Percentiles rank a stretch among this genome's conserved stretches.
These are phyloP conservation scores for Pelargonium nanum DNA, from an alignment of 345 rosid genomes.

Conservation along the genomic window DNA sequence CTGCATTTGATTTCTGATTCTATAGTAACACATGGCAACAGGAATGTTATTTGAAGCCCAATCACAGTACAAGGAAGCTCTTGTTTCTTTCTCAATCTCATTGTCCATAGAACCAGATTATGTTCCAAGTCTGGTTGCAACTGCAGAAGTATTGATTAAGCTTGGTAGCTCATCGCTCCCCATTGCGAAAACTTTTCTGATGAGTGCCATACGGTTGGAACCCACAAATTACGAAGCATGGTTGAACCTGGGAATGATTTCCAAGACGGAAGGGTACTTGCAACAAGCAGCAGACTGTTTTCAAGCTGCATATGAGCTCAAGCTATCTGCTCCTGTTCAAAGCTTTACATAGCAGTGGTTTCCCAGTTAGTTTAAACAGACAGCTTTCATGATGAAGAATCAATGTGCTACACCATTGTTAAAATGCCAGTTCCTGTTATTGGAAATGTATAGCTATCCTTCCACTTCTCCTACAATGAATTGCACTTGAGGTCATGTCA, in stretches of 20 bases:
- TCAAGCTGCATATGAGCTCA: constrained; percentile 85
- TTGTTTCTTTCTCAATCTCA: constrained; percentile 53
- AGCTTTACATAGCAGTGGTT: constrained; percentile 24
- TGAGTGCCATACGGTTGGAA: constrained; percentile 71
- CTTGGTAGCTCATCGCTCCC: constrained; percentile 45
- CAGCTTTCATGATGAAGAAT: neutral
- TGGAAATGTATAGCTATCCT: neutral
- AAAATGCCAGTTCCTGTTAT: too few relatives aligned
- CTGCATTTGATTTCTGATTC: neutral
- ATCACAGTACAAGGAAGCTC: constrained; percentile 62
- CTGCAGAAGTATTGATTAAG: constrained; percentile 60
- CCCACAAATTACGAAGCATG: constrained; percentile 73
- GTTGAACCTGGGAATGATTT: constrained; percentile 70
- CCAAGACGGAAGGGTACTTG: constrained; percentile 66
- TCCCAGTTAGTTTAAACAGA: constrained; percentile 6
- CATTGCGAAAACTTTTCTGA: constrained; percentile 68
- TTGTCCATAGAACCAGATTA: constrained; percentile 67
- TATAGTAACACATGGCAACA: constrained; percentile 20
- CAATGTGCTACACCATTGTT: neutral
- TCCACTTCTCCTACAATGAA: neutral
- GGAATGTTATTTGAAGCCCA: constrained; percentile 62
- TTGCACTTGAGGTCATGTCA: neutral
- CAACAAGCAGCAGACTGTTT: constrained; percentile 81
- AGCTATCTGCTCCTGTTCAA: constrained; percentile 65
- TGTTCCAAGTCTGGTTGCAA: constrained; percentile 71